Evolutionary conservation across 306 rosid species (phyloP).

Genomic region (Sechiopsis laciniata): DNA sequence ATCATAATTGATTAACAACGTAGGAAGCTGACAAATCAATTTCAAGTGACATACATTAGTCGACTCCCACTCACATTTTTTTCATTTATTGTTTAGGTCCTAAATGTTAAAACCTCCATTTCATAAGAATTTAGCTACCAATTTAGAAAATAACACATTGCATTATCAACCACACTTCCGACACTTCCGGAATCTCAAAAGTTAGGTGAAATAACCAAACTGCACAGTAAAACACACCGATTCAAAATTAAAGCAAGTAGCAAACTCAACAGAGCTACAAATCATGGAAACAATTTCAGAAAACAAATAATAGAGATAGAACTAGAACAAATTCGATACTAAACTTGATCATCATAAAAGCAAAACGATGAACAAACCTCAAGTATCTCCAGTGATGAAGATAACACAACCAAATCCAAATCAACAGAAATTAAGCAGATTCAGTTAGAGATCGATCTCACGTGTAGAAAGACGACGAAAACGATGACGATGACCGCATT

Average conservation of each 20-base stretch:
- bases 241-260: background rate
- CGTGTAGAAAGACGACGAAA: conserved; percentile 10
- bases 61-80: background rate
- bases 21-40: background rate
- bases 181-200: conserved; percentile 1
- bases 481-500: conserved; percentile 9
- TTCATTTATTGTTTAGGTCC: background rate
- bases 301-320: background rate
- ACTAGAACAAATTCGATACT: conserved; percentile 6
- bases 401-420: background rate
- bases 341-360: background rate
- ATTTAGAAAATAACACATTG: background rate
- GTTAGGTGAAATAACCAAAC: background rate
- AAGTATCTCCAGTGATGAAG: background rate
- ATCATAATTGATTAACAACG: background rate
- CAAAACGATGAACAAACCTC: background rate
- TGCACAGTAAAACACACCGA: background rate
- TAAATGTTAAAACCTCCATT: background rate
- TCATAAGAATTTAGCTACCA: background rate
- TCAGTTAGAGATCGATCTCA: background rate
- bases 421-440: background rate
- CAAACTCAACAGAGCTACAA: background rate
- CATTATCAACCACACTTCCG: background rate
- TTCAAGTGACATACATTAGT: background rate
- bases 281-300: background rate